A percentile compares a stretch with the other conserved stretches of the same genome.
phyloP scores from a whole-genome alignment of 1,139 yeast genomes.

The Yamadazyma siamensis region DNA sequence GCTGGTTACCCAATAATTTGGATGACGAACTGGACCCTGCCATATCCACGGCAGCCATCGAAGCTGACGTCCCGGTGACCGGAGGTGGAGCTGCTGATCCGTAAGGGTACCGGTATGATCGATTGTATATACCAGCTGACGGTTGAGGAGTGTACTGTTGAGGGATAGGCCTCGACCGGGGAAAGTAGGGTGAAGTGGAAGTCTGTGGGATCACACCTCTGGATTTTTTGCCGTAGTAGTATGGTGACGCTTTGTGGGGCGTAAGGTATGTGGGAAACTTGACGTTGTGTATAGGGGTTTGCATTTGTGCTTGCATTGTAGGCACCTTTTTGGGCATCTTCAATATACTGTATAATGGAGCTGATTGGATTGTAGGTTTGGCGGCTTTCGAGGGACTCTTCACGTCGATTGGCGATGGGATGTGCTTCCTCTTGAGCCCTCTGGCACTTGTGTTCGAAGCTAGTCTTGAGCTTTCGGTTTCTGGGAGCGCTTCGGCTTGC shows the following conservation, averaged over 20 bases:
- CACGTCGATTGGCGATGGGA: slow-evolving; percentile 48
- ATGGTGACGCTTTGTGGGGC: slow-evolving; percentile 16
- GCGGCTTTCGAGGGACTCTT: slow-evolving; percentile 13
- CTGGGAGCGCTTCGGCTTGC: no score
- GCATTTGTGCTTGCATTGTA: no score
- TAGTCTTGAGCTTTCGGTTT: slow-evolving; percentile 4
- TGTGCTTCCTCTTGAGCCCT: slow-evolving; percentile 40
- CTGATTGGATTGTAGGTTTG: slow-evolving; percentile 12
- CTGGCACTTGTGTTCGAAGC: slow-evolving; percentile 16
- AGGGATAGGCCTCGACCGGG: slow-evolving; percentile 8
- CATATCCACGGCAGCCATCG: background rate
- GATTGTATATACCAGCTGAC: slow-evolving; percentile 9
- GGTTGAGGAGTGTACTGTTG: slow-evolving; percentile 17
- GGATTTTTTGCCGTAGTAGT: slow-evolving; percentile 9
- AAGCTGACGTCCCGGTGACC: background rate
- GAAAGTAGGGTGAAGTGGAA: slow-evolving; percentile 10
- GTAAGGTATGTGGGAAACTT: slow-evolving; percentile 15
- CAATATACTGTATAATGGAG: slow-evolving; percentile 27
- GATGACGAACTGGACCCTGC: background rate
- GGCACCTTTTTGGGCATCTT: slow-evolving; percentile 9
- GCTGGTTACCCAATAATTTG: background rate
- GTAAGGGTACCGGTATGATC: slow-evolving; percentile 5
- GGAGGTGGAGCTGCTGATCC: slow-evolving; percentile 2
- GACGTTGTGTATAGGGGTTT: slow-evolving; percentile 11
- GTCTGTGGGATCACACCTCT: slow-evolving; percentile 10